Percentiles rank a stretch among this genome's conserved stretches.
phyloP scores from a whole-genome alignment of 179 eudicot species.

The Silene noctiflora region DNA sequence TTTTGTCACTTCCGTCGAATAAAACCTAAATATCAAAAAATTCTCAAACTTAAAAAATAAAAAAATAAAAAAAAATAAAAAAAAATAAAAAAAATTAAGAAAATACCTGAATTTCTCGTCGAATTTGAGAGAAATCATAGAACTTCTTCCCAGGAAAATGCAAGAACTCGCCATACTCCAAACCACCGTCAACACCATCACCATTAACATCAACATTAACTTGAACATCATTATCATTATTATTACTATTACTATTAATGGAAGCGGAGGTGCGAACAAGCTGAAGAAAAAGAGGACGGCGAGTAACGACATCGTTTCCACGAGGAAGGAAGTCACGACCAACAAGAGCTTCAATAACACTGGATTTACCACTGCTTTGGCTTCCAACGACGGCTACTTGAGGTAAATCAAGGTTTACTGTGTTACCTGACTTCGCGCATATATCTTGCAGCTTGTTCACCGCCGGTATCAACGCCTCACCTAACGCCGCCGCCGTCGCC shows the following conservation, averaged over 20 bases:
- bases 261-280: slow-evolving; percentile 31
- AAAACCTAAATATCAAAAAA: not conserved
- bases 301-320: slow-evolving; percentile 40
- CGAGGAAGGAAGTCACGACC: slow-evolving; percentile 53
- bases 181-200: not conserved
- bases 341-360: slow-evolving; percentile 48
- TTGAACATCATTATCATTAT: not conserved
- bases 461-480: slow-evolving; percentile 40
- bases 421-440: slow-evolving; percentile 39
- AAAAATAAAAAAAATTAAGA: not conserved
- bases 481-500: slow-evolving; percentile 19
- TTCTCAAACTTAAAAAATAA: no score
- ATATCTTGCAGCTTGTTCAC: slow-evolving; percentile 51
- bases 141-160: slow-evolving; percentile 40
- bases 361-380: slow-evolving; percentile 54
- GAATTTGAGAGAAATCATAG: slow-evolving; percentile 41
- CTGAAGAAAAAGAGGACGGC: slow-evolving; percentile 44
- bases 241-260: not conserved
- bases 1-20: not conserved
- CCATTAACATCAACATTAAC: not conserved
- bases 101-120: slow-evolving; percentile 42
- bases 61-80: no score
- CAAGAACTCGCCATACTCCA: slow-evolving; percentile 48
- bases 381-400: slow-evolving; percentile 52
- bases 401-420: slow-evolving; percentile 43